Base-by-base conservation (phyloP, 2,329 filamentous ascomycete genomes). In the Hypoxylon sp. region DNA sequence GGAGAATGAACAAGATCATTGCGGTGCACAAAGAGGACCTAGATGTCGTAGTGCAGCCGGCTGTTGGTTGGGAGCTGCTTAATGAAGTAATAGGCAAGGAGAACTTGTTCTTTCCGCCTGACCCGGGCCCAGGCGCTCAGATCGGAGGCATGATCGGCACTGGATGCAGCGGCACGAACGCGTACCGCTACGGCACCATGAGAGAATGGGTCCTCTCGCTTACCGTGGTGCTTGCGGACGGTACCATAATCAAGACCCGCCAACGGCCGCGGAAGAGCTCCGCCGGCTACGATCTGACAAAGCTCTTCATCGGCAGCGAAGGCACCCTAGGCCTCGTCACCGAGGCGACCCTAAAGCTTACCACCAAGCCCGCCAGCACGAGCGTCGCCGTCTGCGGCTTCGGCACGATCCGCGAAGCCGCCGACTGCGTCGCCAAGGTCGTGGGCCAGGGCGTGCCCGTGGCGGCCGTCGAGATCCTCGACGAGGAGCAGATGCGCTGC, bases 151-250 rank as follows among this genome's bases (percentile, higher is more conserved):
- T 92, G 90, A 87, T 93, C 3, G 89, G 88, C 1, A 92, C 91
- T 10, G 84, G 84, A 52, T 86, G 84, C 77, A 86, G 83, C 66
- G 93, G 93, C 53, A 96, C 93, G 2, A 96, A 97, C 77, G 89
- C 93, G 3, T 94, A 94, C 78, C 86, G 92, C 53, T 96, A 96
- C 77, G 93, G 93, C 56, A 96, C 93, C 0, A 96, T 96, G 93
- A 88, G 92, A 59, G 93, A 97, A 77, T 97, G 93, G 92, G 93
- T 96, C 1, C 81, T 95, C 9, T 92, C 89, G 55, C 82, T 97
- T 53, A 96, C 93, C 0, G 91, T 96, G 1, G 93, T 97, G 0
- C 85, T 97, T 57, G 91, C 93, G 1, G 93, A 96, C 78, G 93
- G 93, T 22, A 94, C 92, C 0, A 81, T 94, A 35, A 90, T 95